Base-by-base conservation (phyloP, 108 stramenopile genomes). In the Parietichytrium sp. region DNA sequence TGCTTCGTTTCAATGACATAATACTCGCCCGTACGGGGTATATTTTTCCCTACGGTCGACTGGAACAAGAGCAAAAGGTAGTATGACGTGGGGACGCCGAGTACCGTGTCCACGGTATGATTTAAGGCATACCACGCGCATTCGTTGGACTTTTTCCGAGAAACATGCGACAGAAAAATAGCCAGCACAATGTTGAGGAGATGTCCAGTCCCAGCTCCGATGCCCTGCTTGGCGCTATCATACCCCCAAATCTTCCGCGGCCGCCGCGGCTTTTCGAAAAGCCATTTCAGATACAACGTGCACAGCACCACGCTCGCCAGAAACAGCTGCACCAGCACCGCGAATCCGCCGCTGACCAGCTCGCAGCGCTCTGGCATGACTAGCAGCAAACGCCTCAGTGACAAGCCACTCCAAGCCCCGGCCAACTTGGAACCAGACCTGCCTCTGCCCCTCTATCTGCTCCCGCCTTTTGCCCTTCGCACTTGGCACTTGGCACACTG, bases 71-170 rank as follows among this genome's bases (percentile, higher is more conserved):
- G 36, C 15, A 72, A 20, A 25, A 72, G 61, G 18, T 45, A 15
- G 15, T 45, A 72, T 33, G 20, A 45, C 7, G 45, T 7, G 33
- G 61, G 61, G n/a, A 72, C 61, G 2, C 61, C 61, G 15, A 72
- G 61, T 15, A 72, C 61, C 16, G 61, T 72, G 33, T 72, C 61
- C 16, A 72, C 38, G 29, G 61, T 72, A n/a, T 45, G 45, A 27
- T 72, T 72, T 42, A 72, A 45, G 25, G 45, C 36, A 25, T 72
- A 72, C 61, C 61, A 72, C 10, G 61, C 61, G 61, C 61, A 72
- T 38, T 72, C 15, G 20, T 72, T 72, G 20, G 61, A 72, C n/a
- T n/a, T n/a, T n/a, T n/a, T n/a, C n/a, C n/a, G n/a, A n/a, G n/a
- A n/a, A n/a, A n/a, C n/a, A n/a, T n/a, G n/a, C 10, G 61, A 72